phyloP scores from a whole-genome alignment of 495 filamentous ascomycete species.

The Aspergillus ostianus region DNA sequence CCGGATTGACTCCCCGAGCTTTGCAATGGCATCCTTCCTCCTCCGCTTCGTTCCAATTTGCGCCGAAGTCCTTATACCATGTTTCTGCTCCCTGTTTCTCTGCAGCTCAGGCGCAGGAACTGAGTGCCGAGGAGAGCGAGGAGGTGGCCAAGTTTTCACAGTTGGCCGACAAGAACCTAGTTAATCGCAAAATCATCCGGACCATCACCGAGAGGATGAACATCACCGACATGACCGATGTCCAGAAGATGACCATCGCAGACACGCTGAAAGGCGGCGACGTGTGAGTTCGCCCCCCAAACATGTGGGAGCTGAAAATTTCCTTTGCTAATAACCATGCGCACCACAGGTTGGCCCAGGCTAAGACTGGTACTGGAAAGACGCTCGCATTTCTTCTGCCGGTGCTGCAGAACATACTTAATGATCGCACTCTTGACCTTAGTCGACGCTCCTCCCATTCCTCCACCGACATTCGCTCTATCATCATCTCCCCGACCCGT shows the following conservation, averaged over 20 bases:
- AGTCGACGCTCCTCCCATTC: slow-evolving; percentile 3
- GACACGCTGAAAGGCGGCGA: slow-evolving; percentile 74
- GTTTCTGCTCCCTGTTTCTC: slow-evolving; percentile 29
- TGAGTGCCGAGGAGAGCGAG: slow-evolving; percentile 12
- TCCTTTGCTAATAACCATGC: slow-evolving; percentile 12
- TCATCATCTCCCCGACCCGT: slow-evolving; percentile 91
- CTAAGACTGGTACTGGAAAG: slow-evolving; percentile 86
- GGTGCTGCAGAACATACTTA: slow-evolving; percentile 68
- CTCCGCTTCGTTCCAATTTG: slow-evolving; percentile 16
- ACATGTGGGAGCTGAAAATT: background rate
- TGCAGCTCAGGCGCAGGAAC: slow-evolving; percentile 19
- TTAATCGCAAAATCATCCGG: slow-evolving; percentile 62
- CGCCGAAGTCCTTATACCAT: slow-evolving; percentile 32
- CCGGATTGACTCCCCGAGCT: slow-evolving; percentile 28
- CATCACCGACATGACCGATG: slow-evolving; percentile 84
- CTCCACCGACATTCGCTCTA: slow-evolving; percentile 72
- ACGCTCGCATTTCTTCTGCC: slow-evolving; percentile 82
- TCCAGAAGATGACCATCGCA: slow-evolving; percentile 82
- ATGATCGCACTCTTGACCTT: slow-evolving; percentile 50
- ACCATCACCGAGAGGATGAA: slow-evolving; percentile 72
- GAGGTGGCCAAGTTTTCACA: slow-evolving; percentile 68
- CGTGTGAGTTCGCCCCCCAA: slow-evolving; percentile 54
- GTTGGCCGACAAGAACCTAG: slow-evolving; percentile 57
- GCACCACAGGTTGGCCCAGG: slow-evolving; percentile 72
- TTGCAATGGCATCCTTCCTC: slow-evolving; percentile 31